phyloP scores from a whole-genome alignment of 768 basidiomycete species.

The Clitopilus passeckerianus region DNA sequence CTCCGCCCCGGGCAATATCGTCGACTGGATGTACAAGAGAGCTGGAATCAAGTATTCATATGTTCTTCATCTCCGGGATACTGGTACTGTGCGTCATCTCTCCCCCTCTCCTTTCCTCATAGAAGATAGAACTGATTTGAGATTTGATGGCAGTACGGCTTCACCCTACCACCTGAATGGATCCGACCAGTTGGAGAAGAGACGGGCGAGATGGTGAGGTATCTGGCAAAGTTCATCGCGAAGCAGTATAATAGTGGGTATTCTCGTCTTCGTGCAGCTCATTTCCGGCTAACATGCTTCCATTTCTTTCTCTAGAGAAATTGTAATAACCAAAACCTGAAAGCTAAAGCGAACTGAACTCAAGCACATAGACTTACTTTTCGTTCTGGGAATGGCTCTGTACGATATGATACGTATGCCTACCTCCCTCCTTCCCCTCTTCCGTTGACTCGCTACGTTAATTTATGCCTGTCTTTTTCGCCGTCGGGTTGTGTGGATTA shows the following conservation, averaged over 20 bases:
- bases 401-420: background rate
- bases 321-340: background rate
- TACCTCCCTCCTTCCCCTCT: background rate
- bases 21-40: conserved; percentile 56
- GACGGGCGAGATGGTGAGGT: conserved; percentile 57
- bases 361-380: background rate
- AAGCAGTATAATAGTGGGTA: conserved; percentile 8
- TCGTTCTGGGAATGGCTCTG: background rate
- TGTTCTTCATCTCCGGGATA: conserved; percentile 62
- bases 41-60: conserved; percentile 59
- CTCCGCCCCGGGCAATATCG: conserved; percentile 28
- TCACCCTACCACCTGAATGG: conserved; percentile 63
- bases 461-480: background rate
- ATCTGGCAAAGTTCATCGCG: conserved; percentile 63
- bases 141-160: conserved; percentile 54
- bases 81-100: conserved; percentile 51
- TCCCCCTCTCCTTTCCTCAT: background rate
- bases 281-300: too few species aligned
- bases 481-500: background rate
- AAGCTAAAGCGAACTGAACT: background rate
- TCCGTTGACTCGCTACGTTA: background rate
- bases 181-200: conserved; percentile 82
- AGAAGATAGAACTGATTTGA: background rate
- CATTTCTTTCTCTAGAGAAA: too few species aligned
- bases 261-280: background rate